Conservation (phyloP, 2,329 filamentous ascomycete species). For the Pseudogymnoascus sp. region DNA sequence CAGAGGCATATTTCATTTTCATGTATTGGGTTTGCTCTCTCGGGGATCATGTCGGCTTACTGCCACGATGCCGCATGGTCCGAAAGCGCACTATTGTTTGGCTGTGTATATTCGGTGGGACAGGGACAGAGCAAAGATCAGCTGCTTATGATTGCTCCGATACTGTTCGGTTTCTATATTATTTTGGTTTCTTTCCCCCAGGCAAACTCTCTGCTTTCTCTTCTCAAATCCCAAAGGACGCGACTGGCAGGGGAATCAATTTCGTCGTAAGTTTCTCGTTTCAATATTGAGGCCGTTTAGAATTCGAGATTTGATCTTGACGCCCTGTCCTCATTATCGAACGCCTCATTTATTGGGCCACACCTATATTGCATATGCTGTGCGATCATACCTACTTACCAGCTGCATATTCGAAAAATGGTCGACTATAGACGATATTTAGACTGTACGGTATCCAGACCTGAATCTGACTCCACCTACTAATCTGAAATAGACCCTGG, state of each 20-base stretch:
- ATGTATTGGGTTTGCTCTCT: constrained; percentile 3
- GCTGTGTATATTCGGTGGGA: background rate
- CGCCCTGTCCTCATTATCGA: background rate
- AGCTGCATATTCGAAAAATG: background rate
- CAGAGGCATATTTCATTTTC: background rate
- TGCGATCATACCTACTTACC: background rate
- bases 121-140: constrained; percentile 1
- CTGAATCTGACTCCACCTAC: background rate
- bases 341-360: background rate
- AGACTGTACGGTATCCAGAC: background rate
- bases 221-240: background rate
- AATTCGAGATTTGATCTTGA: background rate
- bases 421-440: constrained; percentile 5
- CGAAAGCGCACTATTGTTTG: constrained; percentile 1
- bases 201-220: background rate
- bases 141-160: background rate
- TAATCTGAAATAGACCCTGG: constrained; percentile 5
- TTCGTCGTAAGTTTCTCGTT: background rate
- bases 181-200: background rate
- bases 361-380: background rate
- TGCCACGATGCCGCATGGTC: background rate
- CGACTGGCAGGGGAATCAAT: background rate
- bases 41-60: background rate
- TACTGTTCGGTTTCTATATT: background rate
- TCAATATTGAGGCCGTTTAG: background rate